Base-by-base conservation (phyloP, 176 grass and related monocot genomes). In the Zoysia japonica region DNA sequence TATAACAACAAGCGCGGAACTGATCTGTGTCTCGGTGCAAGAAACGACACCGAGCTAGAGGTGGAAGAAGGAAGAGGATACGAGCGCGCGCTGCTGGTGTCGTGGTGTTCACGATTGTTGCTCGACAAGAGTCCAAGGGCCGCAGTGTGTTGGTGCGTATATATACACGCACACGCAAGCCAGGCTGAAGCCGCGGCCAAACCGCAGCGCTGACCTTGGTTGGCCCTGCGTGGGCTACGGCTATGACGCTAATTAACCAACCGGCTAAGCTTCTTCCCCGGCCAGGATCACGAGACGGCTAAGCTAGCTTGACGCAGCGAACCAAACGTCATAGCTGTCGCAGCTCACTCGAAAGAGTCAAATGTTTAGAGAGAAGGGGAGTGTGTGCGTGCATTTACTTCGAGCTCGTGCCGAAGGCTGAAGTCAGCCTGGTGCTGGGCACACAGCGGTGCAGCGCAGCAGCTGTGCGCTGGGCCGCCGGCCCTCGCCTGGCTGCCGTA, bases 391-490 rank as follows among this genome's bases (percentile, higher is more conserved):
- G 82, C 87, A 89, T 77, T 89, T 81, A 89, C 67, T 72, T 0
- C 0, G 44, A 55, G 63, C 78, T 72, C 78, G 72, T 81, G 87
- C 43, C 82, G 64, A 89, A 28, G 28, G 28, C 28, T 28, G 28
- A 28, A 85, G 82, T 89, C 87, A 85, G 78, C 78, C 72, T 82
- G 71, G 78, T 85, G 59, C 78, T 67, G 87, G 82, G 47, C 83
- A 83, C 67, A 50, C 17, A 45, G 36, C 54, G 36, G 64, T 37
- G 64, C 17, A 14, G 6, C 28, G 28, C 28, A 28, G 28, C 28
- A 28, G 28, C 28, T 28, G 28, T 28, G 28, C 28, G 28, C 28
- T 28, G 28, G 28, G 28, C 28, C 28, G 28, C 28, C 28, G 28
- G 28, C 28, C 28, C 28, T 28, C 28, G 28, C 28, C 28, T 28